Percentiles rank a stretch among this genome's conserved stretches.
phyloP scores from a whole-genome alignment of 2,329 filamentous ascomycete species.

The Teratosphaeria epicoccoides region DNA sequence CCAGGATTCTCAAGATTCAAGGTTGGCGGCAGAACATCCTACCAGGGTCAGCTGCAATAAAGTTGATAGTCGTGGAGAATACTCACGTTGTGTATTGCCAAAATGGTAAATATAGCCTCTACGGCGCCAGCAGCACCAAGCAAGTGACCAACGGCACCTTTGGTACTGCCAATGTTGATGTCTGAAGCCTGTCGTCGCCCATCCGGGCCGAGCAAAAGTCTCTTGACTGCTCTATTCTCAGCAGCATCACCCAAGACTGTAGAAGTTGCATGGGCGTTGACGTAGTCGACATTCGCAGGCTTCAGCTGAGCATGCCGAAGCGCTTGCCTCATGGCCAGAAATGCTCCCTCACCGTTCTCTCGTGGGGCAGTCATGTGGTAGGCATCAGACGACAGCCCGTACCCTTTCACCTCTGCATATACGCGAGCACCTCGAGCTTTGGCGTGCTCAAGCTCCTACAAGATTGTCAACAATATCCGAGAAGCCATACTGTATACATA shows the following conservation, averaged over 20 bases:
- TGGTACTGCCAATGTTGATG: constrained; percentile 84
- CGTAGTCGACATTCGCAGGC: constrained; percentile 69
- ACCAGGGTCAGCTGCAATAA: constrained; percentile 3
- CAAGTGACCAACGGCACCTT: constrained; percentile 84
- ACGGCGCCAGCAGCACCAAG: constrained; percentile 84
- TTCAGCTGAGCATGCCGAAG: constrained; percentile 59
- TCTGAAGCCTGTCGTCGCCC: constrained; percentile 51
- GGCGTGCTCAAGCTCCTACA: constrained; percentile 71
- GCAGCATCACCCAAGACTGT: constrained; percentile 78
- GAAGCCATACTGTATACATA: constrained; percentile 18
- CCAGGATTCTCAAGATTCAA: constrained; percentile 62
- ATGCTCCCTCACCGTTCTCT: constrained; percentile 70
- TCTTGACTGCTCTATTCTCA: constrained; percentile 72
- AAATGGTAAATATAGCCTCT: constrained; percentile 74
- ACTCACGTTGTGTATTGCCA: constrained; percentile 68
- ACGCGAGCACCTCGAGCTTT: constrained; percentile 66
- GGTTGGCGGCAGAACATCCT: constrained; percentile 77
- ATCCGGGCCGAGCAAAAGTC: constrained; percentile 62
- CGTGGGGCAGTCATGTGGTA: constrained; percentile 87
- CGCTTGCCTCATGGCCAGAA: constrained; percentile 74
- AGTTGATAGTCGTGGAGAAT: neutral
- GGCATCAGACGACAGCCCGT: constrained; percentile 83
- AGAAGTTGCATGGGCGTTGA: constrained; percentile 92
- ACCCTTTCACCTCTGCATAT: constrained; percentile 81
- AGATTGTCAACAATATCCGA: constrained; percentile 4